phyloP scores from a whole-genome alignment of 73 alveolate species.

The Paramecium pentaurelia region DNA sequence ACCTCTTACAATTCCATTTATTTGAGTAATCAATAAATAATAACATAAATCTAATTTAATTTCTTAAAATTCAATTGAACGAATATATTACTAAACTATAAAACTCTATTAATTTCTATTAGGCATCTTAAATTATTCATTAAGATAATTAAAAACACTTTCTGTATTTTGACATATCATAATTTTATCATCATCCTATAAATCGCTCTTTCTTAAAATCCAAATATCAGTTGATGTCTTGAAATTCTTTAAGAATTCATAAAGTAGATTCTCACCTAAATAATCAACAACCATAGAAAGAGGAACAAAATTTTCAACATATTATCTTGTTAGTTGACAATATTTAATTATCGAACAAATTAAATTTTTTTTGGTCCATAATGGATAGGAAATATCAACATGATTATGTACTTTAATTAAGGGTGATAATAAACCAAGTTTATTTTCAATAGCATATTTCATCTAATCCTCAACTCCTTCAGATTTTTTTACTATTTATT shows the following conservation, averaged over 20 bases:
- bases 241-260: not conserved
- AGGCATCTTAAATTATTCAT: not conserved
- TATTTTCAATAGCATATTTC: not conserved
- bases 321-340: not conserved
- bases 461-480: constrained; percentile 7
- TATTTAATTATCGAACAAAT: not conserved
- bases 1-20: constrained; percentile 38
- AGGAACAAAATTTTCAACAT: not conserved
- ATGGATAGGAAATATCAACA: not conserved
- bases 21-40: constrained; percentile 19
- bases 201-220: not conserved
- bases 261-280: not conserved
- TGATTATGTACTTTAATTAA: not conserved
- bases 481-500: not conserved
- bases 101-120: not conserved
- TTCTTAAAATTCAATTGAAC: not conserved
- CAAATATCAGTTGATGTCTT: not conserved
- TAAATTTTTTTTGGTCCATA: not conserved
- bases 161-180: not conserved
- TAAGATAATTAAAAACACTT: not conserved
- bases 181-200: not conserved
- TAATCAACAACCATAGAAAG: not conserved
- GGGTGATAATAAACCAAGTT: not conserved
- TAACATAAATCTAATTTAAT: constrained; percentile 58
- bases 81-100: not conserved